These are phyloP conservation scores for Hortiboletus flavorubellus DNA, from an alignment of 768 basidiomycete genomes.

Conservation along the genomic window DNA sequence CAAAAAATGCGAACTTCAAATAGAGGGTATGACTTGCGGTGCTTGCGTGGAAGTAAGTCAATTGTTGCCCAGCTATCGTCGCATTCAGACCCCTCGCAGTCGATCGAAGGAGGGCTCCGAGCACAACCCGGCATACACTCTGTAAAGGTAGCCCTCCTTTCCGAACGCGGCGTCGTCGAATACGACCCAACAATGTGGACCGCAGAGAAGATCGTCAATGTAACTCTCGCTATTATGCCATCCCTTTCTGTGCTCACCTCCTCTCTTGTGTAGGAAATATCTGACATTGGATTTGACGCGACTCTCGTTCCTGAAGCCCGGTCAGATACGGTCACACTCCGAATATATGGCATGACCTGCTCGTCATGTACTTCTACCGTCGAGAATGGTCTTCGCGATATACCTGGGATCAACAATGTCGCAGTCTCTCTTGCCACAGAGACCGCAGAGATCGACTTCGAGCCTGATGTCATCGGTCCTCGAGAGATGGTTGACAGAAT, in stretches of 20 bases:
- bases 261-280: slow-evolving; percentile 66
- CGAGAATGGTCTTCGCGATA: slow-evolving; percentile 59
- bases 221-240: slow-evolving; percentile 26
- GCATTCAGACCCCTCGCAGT: slow-evolving; percentile 36
- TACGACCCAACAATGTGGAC: slow-evolving; percentile 85
- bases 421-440: slow-evolving; percentile 75
- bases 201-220: slow-evolving; percentile 71
- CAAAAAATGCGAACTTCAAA: slow-evolving; percentile 72
- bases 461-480: slow-evolving; percentile 66
- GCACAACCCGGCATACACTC: slow-evolving; percentile 86
- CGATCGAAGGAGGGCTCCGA: slow-evolving; percentile 82
- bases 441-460: slow-evolving; percentile 72
- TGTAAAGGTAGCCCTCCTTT: slow-evolving; percentile 93
- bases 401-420: slow-evolving; percentile 73
- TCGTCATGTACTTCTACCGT: slow-evolving; percentile 76
- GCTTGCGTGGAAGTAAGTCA: slow-evolving; percentile 77
- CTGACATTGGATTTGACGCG: slow-evolving; percentile 91
- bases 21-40: slow-evolving; percentile 91
- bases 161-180: slow-evolving; percentile 89
- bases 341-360: slow-evolving; percentile 91
- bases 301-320: slow-evolving; percentile 63
- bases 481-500: slow-evolving; percentile 88
- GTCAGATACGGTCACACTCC: slow-evolving; percentile 67
- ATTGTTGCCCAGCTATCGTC: background rate
- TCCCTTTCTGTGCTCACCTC: slow-evolving; percentile 2